Evolutionary conservation across 257 asterid genomes (phyloP), one percentile per base, ranked within the genome.

Genomic region (Forsythia viridissima): DNA sequence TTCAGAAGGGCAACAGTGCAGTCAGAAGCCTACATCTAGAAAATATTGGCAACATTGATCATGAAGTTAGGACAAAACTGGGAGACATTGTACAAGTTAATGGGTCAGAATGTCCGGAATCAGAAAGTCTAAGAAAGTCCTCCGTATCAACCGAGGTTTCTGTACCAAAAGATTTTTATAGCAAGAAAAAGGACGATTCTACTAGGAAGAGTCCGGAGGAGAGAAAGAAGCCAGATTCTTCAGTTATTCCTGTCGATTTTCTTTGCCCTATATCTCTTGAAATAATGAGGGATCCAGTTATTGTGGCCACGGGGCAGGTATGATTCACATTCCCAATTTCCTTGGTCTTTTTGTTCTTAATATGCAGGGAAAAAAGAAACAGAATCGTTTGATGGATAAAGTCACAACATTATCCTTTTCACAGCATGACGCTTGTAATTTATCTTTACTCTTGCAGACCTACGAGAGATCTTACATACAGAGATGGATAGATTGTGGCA

Each of bases 401-500:
- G 34, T 30, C 34, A 30, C 34, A 30, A 30, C 34, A 30, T 30
- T 30, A 30, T 30, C 34, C 34, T 30, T 30, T 46, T 38, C 70
- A 39, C 46, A 15, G 21, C n/a, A 41, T 20, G 46, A 80, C 37
- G 18, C 55, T 79, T 84, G 73, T 78, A 37, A 72, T 81, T 68
- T 4, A 3, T 59, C 37, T 59, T 52, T 13, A 30, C 46, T 72
- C 42, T 78, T 80, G 72, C 97, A 93, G 99, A 94, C 99, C 8
- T 94, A 94, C 16, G 99, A 94, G 86, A 88, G 99, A 86, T 93
- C 92, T 34, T 91, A 88, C 80, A 94, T 94, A 73, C 98, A 94
- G 75, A 90, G 91, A 85, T 94, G 99, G 99, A 89, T 94, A 78
- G 99, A 93, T 73, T 84, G 99, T 43, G 98, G 98, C 79, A 93